Evolutionary conservation across 2,329 filamentous ascomycete genomes (phyloP), one percentile per base, ranked within the genome.

Genomic region (Monilinia laxa): DNA sequence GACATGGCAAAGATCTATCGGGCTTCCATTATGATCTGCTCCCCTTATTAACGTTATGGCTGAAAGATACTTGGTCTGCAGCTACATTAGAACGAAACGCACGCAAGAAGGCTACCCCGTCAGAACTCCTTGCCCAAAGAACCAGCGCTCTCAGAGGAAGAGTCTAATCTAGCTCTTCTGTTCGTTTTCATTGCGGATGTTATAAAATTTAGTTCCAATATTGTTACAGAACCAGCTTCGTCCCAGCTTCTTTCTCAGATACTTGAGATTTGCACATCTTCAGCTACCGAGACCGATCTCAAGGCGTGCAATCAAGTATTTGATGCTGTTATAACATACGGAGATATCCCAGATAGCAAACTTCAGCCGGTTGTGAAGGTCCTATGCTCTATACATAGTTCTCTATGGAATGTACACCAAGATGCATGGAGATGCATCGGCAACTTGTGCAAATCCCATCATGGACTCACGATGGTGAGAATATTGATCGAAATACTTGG

Each of bases 171-270:
- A 64, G 79, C 83, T 2, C 83, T 85, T 58, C 78, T 92, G 2
- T 92, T 92, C 73, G 77, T 80, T 16, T 90, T 88, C 70, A 81
- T 90, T 64, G 83, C 84, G 67, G 86, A 90, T 69, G 82, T 91
- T 64, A 86, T 91, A 79, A 92, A 91, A 75, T 93, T 91, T 80
- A 91, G 89, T 75, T 90, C 87, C 76, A 89, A 88, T 71, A 83
- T 87, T 42, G 86, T 89, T 31, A 83, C 84, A 70, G 87, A 90
- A 70, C 78, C 82, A 42, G 85, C 88, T 56, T 81, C 90, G 25
- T 82, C 82, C 62, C 80, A 81, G 4, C 78, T 93, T 64, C 84
- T 93, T 66, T 82, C 85, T 66, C 82, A 82, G 16, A 78, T 91
- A 11, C 80, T 92, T 56, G 78, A 81, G 64, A 90, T 93, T 56